Base-by-base conservation (phyloP, 495 filamentous ascomycete species). In the Xylaria palmicola region DNA sequence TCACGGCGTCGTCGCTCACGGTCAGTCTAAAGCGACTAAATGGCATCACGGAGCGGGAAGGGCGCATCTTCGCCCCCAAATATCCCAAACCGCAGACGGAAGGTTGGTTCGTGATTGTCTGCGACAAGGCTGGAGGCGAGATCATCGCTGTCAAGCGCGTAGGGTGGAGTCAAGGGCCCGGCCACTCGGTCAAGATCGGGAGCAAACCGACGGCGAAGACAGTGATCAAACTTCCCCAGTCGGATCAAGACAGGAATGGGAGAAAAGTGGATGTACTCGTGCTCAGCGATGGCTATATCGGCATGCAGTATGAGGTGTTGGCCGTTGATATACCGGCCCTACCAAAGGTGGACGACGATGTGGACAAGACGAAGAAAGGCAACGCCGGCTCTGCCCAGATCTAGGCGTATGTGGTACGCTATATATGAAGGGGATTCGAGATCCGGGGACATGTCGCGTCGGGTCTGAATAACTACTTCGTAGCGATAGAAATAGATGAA, bases 11-110 rank as follows among this genome's bases (percentile, higher is more conserved):
- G 19, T 81, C 82, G 4, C 67, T 97, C 24, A 84, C 79, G 1
- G 80, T 96, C 10, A 75, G 74, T 6, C 63, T 97, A 9, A 76
- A 79, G 12, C 84, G 94, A 0, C 76, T 83, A 50, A 97, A 97
- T 74, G 62, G 80, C 15, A 70, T 86, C 32, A 75, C 73, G 0
- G 82, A 85, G 63, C 72, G 80, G 15, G 88, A 89, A 19, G 88
- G 81, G 65, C 81, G 86, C 34, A 88, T 96, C 61, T 96, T 86
- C 63, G 90, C 94, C 0, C 93, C 94, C 8, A 81, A 82, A 4
- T 98, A 94, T 75, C 95, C 94, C 0, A 98, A 98, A 74, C 86
- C 91, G 22, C 94, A 98, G 72, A 92, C 90, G 0, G 94, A 98
- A 72, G 93, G 95, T 1, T 98, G 86, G 84, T 97, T 98, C 72